phyloP scores from a whole-genome alignment of 2,329 filamentous ascomycete species.

The Pestalotiopsis fici region DNA sequence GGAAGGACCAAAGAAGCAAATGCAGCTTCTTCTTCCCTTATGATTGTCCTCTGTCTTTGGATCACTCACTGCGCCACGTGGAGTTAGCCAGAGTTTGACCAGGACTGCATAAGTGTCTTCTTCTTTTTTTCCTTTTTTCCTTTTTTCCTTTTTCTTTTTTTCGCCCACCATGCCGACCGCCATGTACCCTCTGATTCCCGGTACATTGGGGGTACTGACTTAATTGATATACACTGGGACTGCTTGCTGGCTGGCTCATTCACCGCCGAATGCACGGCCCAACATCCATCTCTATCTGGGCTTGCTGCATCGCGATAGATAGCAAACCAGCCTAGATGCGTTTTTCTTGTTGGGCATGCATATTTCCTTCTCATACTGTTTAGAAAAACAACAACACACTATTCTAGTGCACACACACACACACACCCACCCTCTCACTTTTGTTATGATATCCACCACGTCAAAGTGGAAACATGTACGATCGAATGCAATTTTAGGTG shows the following conservation, averaged over 20 bases:
- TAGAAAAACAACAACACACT: neutral
- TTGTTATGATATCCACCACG: neutral
- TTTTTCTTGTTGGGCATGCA: no score
- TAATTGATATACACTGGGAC: neutral
- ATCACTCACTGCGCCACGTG: slow-evolving; percentile 5
- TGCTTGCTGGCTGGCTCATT: no score
- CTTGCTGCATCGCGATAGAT: no score
- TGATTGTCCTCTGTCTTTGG: neutral
- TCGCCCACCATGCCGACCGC: neutral
- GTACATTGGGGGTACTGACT: neutral
- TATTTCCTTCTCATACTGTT: neutral
- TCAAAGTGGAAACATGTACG: neutral
- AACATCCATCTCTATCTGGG: no score
- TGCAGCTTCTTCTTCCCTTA: neutral
- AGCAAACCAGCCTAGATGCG: no score
- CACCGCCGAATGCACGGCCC: no score
- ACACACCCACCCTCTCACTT: no score
- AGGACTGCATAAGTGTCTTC: neutral
- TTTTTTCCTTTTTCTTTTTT: no score
- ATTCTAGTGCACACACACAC: neutral
- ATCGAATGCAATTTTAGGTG: neutral
- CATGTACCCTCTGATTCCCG: neutral
- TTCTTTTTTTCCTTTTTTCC: no score
- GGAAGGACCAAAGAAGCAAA: neutral
- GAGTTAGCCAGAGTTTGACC: neutral